A percentile compares a stretch with the other conserved stretches of the same genome.
Evolutionary conservation across 306 rosid species (phyloP).

Genomic region (Dryas drummondii): DNA sequence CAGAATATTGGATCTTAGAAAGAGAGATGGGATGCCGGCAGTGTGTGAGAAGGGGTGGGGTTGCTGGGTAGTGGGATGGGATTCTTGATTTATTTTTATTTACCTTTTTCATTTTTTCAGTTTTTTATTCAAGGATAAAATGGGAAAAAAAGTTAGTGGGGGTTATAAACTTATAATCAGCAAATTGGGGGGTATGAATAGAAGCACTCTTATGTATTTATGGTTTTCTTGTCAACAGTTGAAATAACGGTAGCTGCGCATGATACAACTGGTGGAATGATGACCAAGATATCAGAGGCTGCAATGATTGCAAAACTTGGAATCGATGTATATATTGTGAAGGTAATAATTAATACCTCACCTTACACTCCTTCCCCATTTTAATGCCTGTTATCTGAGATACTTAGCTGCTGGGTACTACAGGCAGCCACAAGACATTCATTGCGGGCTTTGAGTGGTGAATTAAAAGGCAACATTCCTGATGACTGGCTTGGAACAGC

Average conservation of each 20-base stretch:
- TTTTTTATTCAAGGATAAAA: no score
- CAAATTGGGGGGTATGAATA: no score
- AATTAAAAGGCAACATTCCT: constrained; percentile 56
- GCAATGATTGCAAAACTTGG: constrained; percentile 90
- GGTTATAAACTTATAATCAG: no score
- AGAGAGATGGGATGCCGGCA: no score
- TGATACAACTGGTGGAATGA: constrained; percentile 92
- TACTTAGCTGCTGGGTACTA: constrained; percentile 13
- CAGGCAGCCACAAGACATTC: constrained; percentile 92
- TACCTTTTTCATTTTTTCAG: no score
- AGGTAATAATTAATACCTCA: constrained; percentile 34
- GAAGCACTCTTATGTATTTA: not conserved
- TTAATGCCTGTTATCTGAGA: constrained; percentile 21
- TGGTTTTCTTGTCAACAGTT: constrained; percentile 36
- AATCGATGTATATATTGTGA: constrained; percentile 79
- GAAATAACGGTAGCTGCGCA: constrained; percentile 68
- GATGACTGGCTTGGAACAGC: constrained; percentile 87
- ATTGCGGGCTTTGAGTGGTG: constrained; percentile 71
- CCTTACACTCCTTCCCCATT: not conserved
- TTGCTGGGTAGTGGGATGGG: no score
- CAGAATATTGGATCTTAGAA: no score
- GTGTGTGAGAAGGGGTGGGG: no score
- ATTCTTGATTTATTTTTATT: no score
- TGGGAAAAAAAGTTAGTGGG: no score
- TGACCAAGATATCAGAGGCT: constrained; percentile 79